Conservation (phyloP, 2,329 filamentous ascomycete genomes). For the Penicillium brasilianum region DNA sequence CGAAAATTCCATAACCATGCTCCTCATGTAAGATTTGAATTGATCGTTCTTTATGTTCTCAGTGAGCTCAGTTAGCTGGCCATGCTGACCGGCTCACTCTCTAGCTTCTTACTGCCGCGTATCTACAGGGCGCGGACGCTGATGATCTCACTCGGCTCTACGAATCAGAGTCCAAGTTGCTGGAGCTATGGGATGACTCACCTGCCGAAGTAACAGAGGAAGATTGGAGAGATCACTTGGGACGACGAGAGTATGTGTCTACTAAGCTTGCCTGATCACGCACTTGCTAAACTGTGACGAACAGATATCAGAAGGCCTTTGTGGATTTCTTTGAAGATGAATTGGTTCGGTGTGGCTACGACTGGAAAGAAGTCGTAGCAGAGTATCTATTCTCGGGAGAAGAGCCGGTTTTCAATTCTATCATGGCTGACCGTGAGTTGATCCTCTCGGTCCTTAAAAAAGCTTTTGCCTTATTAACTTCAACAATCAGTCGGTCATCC, state of each 20-base stretch:
- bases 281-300: conserved; percentile 1
- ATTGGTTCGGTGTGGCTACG: conserved; percentile 74
- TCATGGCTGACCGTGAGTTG: conserved; percentile 76
- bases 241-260: conserved; percentile 65
- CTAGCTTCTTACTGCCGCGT: conserved; percentile 78
- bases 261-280: not conserved
- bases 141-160: conserved; percentile 80
- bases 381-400: conserved; percentile 73
- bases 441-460: not conserved
- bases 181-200: conserved; percentile 82
- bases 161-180: conserved; percentile 70
- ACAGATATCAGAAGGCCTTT: conserved; percentile 82
- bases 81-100: conserved; percentile 16
- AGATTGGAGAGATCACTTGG: conserved; percentile 87
- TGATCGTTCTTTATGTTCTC: not conserved
- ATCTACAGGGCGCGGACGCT: conserved; percentile 76
- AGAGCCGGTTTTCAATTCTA: conserved; percentile 77
- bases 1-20: conserved; percentile 81
- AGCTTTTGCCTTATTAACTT: conserved; percentile 32
- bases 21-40: conserved; percentile 63
- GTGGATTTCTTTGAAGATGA: conserved; percentile 96
- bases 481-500: conserved; percentile 77
- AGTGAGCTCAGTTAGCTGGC: not conserved
- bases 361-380: conserved; percentile 79
- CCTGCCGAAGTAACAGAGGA: conserved; percentile 80